Percentiles rank a stretch among this genome's conserved stretches.
Conservation (phyloP, 768 basidiomycete species). For the Lactarius trivialis region DNA sequence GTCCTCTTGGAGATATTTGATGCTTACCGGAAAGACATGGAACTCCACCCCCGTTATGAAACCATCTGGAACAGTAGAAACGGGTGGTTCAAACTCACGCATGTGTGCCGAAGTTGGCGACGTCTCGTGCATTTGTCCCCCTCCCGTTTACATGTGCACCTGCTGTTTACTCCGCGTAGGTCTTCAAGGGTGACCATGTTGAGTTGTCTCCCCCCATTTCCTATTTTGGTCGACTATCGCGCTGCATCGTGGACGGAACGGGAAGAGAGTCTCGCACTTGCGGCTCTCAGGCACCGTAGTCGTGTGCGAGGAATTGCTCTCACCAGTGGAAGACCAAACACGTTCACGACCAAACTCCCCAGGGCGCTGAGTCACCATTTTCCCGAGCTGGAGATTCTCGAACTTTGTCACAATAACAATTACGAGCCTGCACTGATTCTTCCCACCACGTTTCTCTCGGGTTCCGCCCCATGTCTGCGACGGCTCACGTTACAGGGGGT, state of each 20-base stretch:
- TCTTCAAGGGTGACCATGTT: neutral
- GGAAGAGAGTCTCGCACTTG: neutral
- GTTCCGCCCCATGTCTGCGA: neutral
- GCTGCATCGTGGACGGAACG: neutral
- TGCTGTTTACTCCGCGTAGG: neutral
- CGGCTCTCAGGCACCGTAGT: neutral
- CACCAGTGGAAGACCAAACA: neutral
- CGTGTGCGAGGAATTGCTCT: neutral
- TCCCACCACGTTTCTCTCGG: neutral
- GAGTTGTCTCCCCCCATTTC: neutral
- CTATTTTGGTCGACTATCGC: neutral
- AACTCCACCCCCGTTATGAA: neutral
- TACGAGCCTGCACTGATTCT: neutral
- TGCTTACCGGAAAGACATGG: neutral
- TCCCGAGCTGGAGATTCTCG: constrained; percentile 3
- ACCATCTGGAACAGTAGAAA: neutral
- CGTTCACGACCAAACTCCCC: neutral
- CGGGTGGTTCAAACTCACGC: constrained; percentile 1
- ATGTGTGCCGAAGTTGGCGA: constrained; percentile 10
- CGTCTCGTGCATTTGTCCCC: neutral
- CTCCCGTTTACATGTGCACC: neutral
- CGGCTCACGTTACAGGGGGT: neutral
- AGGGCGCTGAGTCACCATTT: neutral
- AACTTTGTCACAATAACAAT: rapidly evolving
- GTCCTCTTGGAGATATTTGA: constrained; percentile 8